Percentiles rank a stretch among this genome's conserved stretches.
Conservation (phyloP, 1,284 basidiomycete genomes). For the Sanguinoderma infundibulare region DNA sequence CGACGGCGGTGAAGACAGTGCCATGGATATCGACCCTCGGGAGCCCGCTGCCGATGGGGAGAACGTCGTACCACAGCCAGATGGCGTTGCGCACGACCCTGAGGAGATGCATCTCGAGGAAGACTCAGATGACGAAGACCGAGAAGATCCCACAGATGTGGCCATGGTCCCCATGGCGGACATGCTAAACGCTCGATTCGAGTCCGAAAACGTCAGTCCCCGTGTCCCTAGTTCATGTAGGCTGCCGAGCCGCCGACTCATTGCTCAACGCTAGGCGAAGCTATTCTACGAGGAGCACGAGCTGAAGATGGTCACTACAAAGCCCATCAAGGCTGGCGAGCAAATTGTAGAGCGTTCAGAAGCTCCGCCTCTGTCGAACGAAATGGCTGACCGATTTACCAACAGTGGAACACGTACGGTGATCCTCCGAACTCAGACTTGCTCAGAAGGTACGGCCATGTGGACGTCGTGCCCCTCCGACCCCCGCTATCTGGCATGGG, state of each 20-base stretch:
- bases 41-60: slow-evolving; percentile 50
- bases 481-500: slow-evolving; percentile 45
- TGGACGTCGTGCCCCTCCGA: slow-evolving; percentile 74
- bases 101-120: slow-evolving; percentile 21
- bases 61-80: slow-evolving; percentile 13
- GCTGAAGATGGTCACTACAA: slow-evolving; percentile 85
- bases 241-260: background rate
- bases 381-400: background rate
- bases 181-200: slow-evolving; percentile 88
- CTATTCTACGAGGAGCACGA: slow-evolving; percentile 79
- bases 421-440: slow-evolving; percentile 96
- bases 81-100: slow-evolving; percentile 34
- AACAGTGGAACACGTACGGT: slow-evolving; percentile 94
- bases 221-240: background rate
- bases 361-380: slow-evolving; percentile 4
- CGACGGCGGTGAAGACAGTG: slow-evolving; percentile 40
- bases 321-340: slow-evolving; percentile 75
- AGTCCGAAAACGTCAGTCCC: slow-evolving; percentile 79
- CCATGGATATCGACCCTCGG: slow-evolving; percentile 47
- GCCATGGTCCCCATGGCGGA: slow-evolving; percentile 98
- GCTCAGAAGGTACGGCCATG: slow-evolving; percentile 91
- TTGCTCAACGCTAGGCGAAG: slow-evolving; percentile 66
- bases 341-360: slow-evolving; percentile 75
- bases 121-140: slow-evolving; percentile 62
- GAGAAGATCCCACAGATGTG: slow-evolving; percentile 71